Conservation (phyloP, 768 basidiomycete species). For the Lactarius pseudohatsudake region DNA sequence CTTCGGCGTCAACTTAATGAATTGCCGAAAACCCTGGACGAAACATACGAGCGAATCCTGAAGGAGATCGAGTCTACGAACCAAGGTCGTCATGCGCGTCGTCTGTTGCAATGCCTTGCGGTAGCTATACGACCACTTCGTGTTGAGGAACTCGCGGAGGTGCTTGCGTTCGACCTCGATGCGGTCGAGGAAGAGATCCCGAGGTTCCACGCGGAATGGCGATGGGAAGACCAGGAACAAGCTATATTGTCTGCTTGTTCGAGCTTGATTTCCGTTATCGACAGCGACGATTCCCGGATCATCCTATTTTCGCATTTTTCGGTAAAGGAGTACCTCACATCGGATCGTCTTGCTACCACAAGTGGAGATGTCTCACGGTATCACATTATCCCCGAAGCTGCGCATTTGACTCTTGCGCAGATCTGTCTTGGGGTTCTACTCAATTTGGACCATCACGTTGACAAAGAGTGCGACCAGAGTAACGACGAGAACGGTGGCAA, state of each 20-base stretch:
- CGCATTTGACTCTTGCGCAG: neutral
- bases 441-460: neutral
- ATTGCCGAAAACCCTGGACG: no score
- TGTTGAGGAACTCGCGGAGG: neutral
- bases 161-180: neutral
- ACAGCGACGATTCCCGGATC: neutral
- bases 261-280: neutral
- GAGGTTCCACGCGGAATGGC: neutral
- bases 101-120: neutral
- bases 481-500: neutral
- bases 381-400: neutral
- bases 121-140: neutral
- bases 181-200: neutral
- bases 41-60: no score
- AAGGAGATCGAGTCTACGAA: no score
- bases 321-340: neutral
- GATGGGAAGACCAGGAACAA: constrained; percentile 1
- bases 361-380: neutral
- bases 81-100: neutral
- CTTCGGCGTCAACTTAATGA: no score
- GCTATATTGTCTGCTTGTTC: neutral
- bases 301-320: neutral
- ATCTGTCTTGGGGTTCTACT: neutral
- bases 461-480: neutral
- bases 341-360: neutral